phyloP scores from a whole-genome alignment of 495 filamentous ascomycete genomes.

The Talaromyces borbonicus region DNA sequence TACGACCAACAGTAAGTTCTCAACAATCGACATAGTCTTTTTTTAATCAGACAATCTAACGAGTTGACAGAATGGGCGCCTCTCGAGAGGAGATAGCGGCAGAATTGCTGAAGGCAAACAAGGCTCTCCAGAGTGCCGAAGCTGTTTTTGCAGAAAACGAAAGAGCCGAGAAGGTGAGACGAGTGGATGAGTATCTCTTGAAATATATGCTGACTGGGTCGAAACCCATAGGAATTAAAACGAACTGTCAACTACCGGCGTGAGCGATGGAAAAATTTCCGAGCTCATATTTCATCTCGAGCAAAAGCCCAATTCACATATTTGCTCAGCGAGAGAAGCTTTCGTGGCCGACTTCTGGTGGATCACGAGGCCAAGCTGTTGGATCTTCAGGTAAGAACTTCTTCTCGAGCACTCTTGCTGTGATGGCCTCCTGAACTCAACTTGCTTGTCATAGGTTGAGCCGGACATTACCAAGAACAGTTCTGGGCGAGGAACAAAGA shows the following conservation, averaged over 20 bases:
- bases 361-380: slow-evolving; percentile 65
- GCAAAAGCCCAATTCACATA: slow-evolving; percentile 81
- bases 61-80: slow-evolving; percentile 47
- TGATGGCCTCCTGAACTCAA: no score
- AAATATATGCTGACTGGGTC: slow-evolving; percentile 9
- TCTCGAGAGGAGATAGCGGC: slow-evolving; percentile 54
- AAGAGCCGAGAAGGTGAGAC: slow-evolving; percentile 41
- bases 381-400: slow-evolving; percentile 45
- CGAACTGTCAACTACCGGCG: slow-evolving; percentile 58
- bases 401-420: not conserved
- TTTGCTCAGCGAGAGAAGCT: slow-evolving; percentile 77
- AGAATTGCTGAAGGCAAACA: slow-evolving; percentile 33
- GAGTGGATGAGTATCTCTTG: not conserved
- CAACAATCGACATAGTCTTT: not conserved
- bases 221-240: slow-evolving; percentile 41
- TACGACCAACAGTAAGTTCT: slow-evolving; percentile 40
- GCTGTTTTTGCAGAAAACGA: slow-evolving; percentile 39
- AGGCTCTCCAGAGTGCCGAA: slow-evolving; percentile 32
- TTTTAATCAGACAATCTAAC: slow-evolving; percentile 12
- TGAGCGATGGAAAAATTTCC: slow-evolving; percentile 70
- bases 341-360: slow-evolving; percentile 68
- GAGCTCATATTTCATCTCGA: slow-evolving; percentile 68
- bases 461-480: slow-evolving; percentile 68
- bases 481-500: slow-evolving; percentile 72
- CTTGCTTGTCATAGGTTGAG: slow-evolving; percentile 42